These are phyloP conservation scores for Piper betle DNA, from an alignment of 164 flowering plant genomes.

Conservation along the genomic window DNA sequence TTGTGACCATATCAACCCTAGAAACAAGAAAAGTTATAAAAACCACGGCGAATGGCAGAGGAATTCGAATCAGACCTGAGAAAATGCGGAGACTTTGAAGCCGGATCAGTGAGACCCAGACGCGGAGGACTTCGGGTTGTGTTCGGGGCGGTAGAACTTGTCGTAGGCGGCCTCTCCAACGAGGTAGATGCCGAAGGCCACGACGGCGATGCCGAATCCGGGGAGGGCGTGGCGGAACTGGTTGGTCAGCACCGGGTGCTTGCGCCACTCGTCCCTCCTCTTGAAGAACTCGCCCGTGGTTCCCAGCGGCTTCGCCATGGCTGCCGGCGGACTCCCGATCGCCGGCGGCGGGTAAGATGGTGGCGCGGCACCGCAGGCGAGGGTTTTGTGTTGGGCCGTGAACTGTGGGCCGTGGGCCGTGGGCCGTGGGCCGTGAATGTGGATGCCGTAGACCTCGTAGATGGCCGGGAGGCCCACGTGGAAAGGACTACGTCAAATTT, in stretches of 20 bases:
- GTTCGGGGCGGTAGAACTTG: neutral
- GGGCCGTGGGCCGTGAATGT: too few species aligned
- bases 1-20: too few species aligned
- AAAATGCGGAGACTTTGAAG: too few species aligned
- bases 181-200: conserved; percentile 14
- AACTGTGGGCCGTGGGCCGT: too few species aligned
- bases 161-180: conserved; percentile 14
- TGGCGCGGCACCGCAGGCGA: too few species aligned
- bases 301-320: conserved; percentile 13
- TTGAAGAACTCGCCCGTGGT: conserved; percentile 14
- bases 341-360: neutral
- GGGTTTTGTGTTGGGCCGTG: too few species aligned
- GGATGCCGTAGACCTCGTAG: too few species aligned
- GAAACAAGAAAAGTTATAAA: too few species aligned
- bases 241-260: conserved; percentile 12
- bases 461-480: too few species aligned
- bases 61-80: too few species aligned
- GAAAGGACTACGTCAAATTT: too few species aligned
- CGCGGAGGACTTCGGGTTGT: neutral
- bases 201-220: conserved; percentile 14
- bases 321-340: neutral
- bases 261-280: conserved; percentile 16
- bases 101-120: neutral
- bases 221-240: conserved; percentile 13
- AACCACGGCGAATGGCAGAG: too few species aligned